phyloP scores from a whole-genome alignment of 192 early-diverging fungal genomes.

The Geranomyces michiganensis region DNA sequence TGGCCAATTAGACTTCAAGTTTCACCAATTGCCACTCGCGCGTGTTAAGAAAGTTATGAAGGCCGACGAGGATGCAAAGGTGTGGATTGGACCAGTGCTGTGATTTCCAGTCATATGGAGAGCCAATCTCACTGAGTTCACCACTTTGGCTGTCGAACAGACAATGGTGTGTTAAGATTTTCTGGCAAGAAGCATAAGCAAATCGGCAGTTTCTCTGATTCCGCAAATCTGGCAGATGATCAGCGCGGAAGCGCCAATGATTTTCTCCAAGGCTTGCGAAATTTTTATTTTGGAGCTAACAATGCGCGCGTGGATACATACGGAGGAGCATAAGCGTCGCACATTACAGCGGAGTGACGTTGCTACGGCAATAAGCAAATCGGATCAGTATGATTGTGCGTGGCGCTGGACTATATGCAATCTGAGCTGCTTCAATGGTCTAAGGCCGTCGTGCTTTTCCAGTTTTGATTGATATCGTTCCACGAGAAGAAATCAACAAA shows the following conservation, averaged over 20 bases:
- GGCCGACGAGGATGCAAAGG: slow-evolving; percentile 93
- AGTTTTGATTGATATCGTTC: slow-evolving; percentile 95
- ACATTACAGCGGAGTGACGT: slow-evolving; percentile 93
- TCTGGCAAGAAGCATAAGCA: neutral
- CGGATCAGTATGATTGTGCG: slow-evolving; percentile 91
- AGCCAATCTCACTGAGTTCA: neutral
- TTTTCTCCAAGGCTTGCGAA: slow-evolving; percentile 96
- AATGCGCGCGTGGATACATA: slow-evolving; percentile 76
- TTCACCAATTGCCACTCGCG: slow-evolving; percentile 88
- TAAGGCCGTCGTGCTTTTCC: no score
- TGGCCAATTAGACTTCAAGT: slow-evolving; percentile 83
- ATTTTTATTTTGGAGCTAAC: slow-evolving; percentile 93
- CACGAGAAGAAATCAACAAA: slow-evolving; percentile 72
- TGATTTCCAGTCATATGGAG: neutral
- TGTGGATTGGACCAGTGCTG: slow-evolving; percentile 21
- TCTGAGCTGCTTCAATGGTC: neutral
- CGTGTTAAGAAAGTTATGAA: slow-evolving; percentile 99
- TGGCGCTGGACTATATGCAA: neutral
- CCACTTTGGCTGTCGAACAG: neutral
- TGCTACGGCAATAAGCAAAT: slow-evolving; percentile 81
- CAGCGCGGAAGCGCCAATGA: slow-evolving; percentile 80
- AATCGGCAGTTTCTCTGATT: neutral
- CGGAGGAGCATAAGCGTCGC: slow-evolving; percentile 95
- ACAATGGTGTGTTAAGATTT: slow-evolving; percentile 30
- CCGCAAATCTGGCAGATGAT: slow-evolving; percentile 50